phyloP scores from a whole-genome alignment of 78 protist genomes.

The Andalucia godoyi region DNA sequence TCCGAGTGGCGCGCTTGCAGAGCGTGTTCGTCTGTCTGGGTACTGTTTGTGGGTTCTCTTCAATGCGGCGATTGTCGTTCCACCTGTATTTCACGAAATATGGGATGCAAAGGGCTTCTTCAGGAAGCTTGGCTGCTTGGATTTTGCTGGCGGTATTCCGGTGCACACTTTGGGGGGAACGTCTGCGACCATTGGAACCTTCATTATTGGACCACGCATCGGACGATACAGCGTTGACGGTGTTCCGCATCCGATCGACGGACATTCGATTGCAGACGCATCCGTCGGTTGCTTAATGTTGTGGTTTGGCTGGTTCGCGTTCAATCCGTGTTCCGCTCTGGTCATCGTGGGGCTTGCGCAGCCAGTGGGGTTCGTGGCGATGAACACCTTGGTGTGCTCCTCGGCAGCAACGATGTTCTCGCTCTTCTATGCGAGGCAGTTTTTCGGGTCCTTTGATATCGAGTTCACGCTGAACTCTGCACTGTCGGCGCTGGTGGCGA shows the following conservation, averaged over 20 bases:
- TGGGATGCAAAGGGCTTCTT: slow-evolving; percentile 15
- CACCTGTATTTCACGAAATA: slow-evolving; percentile 43
- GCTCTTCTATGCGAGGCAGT: neutral
- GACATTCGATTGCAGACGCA: slow-evolving; percentile 16
- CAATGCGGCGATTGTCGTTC: slow-evolving; percentile 34
- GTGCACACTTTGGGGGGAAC: slow-evolving; percentile 79
- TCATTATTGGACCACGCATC: slow-evolving; percentile 65
- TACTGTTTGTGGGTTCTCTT: slow-evolving; percentile 27
- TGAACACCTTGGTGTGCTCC: slow-evolving; percentile 11
- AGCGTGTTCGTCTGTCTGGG: slow-evolving; percentile 19
- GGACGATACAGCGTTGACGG: too few relatives aligned
- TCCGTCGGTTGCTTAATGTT: slow-evolving; percentile 65
- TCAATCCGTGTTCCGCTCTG: slow-evolving; percentile 62
- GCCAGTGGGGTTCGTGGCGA: neutral
- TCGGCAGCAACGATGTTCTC: too few relatives aligned
- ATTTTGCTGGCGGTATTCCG: slow-evolving; percentile 28
- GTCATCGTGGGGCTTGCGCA: neutral
- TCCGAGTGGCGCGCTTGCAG: slow-evolving; percentile 55
- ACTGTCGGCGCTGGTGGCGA: slow-evolving; percentile 27
- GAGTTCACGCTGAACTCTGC: neutral
- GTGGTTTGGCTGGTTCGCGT: slow-evolving; percentile 78
- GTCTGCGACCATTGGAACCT: slow-evolving; percentile 47
- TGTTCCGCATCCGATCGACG: neutral
- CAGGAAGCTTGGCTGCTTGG: slow-evolving; percentile 23
- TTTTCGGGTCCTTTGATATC: slow-evolving; percentile 3